Evolutionary conservation across 352 stramenopile species (phyloP).

Genomic region (Pythium pectinolyticum): DNA sequence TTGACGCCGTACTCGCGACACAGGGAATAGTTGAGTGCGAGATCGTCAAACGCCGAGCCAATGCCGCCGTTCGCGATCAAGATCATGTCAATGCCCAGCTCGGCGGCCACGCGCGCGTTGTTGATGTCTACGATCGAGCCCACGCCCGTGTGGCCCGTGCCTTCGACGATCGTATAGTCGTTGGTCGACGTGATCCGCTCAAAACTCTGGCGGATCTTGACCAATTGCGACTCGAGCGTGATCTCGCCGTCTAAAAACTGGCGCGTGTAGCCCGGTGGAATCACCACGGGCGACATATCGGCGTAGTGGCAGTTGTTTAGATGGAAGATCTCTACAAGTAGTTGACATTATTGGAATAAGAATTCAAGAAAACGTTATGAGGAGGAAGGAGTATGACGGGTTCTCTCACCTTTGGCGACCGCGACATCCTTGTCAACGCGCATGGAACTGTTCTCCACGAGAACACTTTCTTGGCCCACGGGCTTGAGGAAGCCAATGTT

Average conservation of each 20-base stretch:
- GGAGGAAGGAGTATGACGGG: conserved; percentile 22
- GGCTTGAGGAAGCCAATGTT: conserved; percentile 93
- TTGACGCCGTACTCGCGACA: conserved; percentile 92
- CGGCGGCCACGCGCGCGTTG: conserved; percentile 93
- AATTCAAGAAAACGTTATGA: not conserved
- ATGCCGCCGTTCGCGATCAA: conserved; percentile 96
- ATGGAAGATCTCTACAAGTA: conserved; percentile 89
- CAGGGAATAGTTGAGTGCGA: conserved; percentile 93
- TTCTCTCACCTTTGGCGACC: conserved; percentile 90
- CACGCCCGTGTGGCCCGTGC: conserved; percentile 93
- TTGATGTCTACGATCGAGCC: conserved; percentile 96
- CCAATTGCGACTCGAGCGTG: conserved; percentile 70
- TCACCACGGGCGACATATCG: conserved; percentile 96
- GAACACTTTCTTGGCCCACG: conserved; percentile 92
- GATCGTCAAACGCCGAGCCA: conserved; percentile 91
- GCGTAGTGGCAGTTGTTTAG: conserved; percentile 91
- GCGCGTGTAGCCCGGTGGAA: conserved; percentile 94
- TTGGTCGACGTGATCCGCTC: conserved; percentile 58
- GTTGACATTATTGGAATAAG: conserved; percentile 26
- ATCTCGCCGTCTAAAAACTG: conserved; percentile 94
- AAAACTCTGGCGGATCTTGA: conserved; percentile 72
- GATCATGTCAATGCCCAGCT: conserved; percentile 94
- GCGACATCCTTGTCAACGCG: conserved; percentile 91
- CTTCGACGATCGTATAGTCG: conserved; percentile 83
- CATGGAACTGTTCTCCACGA: conserved; percentile 63